Percentiles rank a stretch among this genome's conserved stretches.
These are phyloP conservation scores for Alternaria sp. DNA, from an alignment of 2,329 filamentous ascomycete species.

Conservation along the genomic window DNA sequence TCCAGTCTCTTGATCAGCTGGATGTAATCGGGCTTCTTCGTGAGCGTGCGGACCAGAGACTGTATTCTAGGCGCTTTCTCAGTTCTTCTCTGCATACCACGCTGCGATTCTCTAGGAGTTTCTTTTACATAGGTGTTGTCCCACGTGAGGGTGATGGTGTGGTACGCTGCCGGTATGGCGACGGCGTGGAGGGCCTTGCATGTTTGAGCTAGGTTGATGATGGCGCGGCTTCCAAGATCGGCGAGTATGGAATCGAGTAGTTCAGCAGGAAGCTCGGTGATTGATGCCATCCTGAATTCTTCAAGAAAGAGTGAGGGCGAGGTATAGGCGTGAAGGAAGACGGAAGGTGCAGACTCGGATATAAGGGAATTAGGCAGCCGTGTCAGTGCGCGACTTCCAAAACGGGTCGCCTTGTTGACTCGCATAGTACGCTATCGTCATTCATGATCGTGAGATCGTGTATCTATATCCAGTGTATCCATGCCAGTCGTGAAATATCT, in stretches of 20 bases:
- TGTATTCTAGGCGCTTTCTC: background rate
- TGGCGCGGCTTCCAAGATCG: background rate
- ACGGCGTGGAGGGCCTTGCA: background rate
- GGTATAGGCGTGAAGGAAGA: background rate
- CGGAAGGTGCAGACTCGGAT: background rate
- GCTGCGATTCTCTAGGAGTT: background rate
- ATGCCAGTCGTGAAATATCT: too few species aligned
- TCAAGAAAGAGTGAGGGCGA: background rate
- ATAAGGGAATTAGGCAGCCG: background rate
- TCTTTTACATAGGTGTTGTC: background rate
- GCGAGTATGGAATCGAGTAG: constrained; percentile 1
- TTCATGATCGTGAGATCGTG: constrained; percentile 1
- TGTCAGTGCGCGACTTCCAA: background rate
- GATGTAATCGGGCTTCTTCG: background rate
- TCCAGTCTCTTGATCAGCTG: background rate
- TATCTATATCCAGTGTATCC: background rate
- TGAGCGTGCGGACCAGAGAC: background rate
- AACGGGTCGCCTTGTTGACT: background rate
- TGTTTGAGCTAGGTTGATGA: background rate
- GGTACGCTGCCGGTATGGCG: background rate
- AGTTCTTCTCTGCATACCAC: background rate
- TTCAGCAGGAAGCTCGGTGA: background rate
- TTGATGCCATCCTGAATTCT: background rate
- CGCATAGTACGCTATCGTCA: background rate
- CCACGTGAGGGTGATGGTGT: background rate